Evolutionary conservation across 352 stramenopile genomes (phyloP).

Genomic region (Hyaloperonospora arabidopsidis): DNA sequence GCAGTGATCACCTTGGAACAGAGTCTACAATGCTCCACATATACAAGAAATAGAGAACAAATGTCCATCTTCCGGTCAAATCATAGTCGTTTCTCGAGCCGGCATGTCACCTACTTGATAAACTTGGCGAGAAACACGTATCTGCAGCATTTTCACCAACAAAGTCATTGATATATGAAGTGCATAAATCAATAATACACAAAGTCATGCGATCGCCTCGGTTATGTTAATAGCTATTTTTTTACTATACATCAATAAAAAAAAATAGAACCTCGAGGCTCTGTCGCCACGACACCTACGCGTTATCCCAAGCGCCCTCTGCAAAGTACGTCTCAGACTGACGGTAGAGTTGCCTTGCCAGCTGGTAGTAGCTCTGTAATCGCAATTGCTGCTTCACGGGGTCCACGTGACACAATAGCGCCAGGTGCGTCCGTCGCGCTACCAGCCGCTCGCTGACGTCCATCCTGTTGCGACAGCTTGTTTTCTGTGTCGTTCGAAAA

Average conservation of each 20-base stretch:
- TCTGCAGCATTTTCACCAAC: slow-evolving; percentile 21
- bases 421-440: slow-evolving; percentile 46
- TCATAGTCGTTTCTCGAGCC: neutral
- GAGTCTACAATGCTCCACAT: slow-evolving; percentile 27
- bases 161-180: too few relatives aligned
- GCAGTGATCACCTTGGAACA: slow-evolving; percentile 62
- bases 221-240: too few relatives aligned
- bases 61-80: slow-evolving; percentile 2
- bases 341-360: slow-evolving; percentile 65
- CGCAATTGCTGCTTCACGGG: slow-evolving; percentile 57
- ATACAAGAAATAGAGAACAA: slow-evolving; percentile 23
- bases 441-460: slow-evolving; percentile 50
- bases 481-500: neutral
- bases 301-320: slow-evolving; percentile 58
- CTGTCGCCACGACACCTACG: slow-evolving; percentile 34
- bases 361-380: slow-evolving; percentile 60
- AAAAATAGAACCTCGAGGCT: slow-evolving; percentile 29
- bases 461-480: slow-evolving; percentile 16
- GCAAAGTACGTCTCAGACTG: slow-evolving; percentile 65
- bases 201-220: neutral
- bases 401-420: slow-evolving; percentile 53
- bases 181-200: neutral
- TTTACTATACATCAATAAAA: slow-evolving; percentile 1
- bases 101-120: slow-evolving; percentile 52
- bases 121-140: slow-evolving; percentile 79